phyloP scores from a whole-genome alignment of 2,329 filamentous ascomycete species.

The Colletotrichum aenigma region DNA sequence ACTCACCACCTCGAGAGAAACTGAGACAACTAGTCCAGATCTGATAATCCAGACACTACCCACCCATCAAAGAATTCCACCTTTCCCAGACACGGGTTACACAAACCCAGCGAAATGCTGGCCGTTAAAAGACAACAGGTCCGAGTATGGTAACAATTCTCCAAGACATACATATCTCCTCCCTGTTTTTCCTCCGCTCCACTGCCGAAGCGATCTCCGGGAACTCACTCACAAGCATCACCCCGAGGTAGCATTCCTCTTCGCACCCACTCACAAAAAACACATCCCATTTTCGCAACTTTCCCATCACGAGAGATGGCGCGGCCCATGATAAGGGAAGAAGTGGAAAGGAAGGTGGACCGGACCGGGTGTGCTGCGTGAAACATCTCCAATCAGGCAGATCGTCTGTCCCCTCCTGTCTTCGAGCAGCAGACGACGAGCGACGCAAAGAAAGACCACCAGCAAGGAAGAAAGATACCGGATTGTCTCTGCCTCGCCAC shows the following conservation, averaged over 20 bases:
- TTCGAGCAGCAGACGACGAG: background rate
- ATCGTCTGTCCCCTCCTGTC: background rate
- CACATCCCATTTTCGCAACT: background rate
- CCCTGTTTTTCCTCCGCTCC: background rate
- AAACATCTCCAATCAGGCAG: slow-evolving; percentile 8
- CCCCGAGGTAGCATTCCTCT: background rate
- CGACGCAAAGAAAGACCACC: background rate
- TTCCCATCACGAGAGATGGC: background rate
- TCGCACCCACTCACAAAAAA: background rate
- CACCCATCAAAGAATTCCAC: background rate
- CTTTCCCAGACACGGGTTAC: background rate
- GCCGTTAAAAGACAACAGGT: background rate
- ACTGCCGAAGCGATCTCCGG: slow-evolving; percentile 4
- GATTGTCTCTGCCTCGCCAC: background rate
- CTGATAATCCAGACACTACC: background rate
- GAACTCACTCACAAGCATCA: background rate
- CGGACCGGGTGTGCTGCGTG: background rate
- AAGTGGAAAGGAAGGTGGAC: background rate
- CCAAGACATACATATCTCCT: background rate
- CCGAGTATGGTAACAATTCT: background rate
- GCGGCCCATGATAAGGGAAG: background rate
- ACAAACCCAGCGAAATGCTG: background rate
- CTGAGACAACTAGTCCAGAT: background rate
- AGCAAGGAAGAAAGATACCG: background rate
- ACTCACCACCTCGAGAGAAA: background rate